A percentile compares a stretch with the other conserved stretches of the same genome.
These are phyloP conservation scores for Saccharomycopsis lassenensis DNA, from an alignment of 805 yeast species.

Conservation along the genomic window DNA sequence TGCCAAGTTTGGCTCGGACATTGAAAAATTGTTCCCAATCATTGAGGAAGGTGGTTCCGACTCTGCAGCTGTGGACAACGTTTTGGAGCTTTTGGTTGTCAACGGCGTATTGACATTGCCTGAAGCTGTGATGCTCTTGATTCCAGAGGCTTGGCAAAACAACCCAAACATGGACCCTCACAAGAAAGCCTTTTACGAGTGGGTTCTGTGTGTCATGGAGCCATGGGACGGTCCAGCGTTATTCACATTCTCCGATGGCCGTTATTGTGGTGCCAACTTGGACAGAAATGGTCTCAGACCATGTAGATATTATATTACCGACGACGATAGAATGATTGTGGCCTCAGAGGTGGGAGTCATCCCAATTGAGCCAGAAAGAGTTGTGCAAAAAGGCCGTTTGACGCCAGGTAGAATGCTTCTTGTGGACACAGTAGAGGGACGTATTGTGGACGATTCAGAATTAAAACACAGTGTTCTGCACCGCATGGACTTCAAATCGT, in stretches of 20 bases:
- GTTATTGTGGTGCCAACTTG: constrained; percentile 96
- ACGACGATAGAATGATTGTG: constrained; percentile 91
- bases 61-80: constrained; percentile 96
- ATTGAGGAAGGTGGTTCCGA: constrained; percentile 98
- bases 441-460: constrained; percentile 87
- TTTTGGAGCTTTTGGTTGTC: constrained; percentile 78
- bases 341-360: constrained; percentile 98
- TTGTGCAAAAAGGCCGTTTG: constrained; percentile 84
- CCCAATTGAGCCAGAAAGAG: constrained; percentile 71
- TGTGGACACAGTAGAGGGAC: constrained; percentile 87
- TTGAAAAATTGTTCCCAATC: constrained; percentile 85
- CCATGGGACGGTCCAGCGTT: constrained; percentile 99
- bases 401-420: constrained; percentile 94
- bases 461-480: constrained; percentile 71
- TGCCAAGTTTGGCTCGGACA: constrained; percentile 76
- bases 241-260: constrained; percentile 92
- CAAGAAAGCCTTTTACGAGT: constrained; percentile 90
- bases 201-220: constrained; percentile 99
- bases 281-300: constrained; percentile 98
- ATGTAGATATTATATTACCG: constrained; percentile 92
- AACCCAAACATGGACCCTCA: constrained; percentile 79
- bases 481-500: constrained; percentile 83
- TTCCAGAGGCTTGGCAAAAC: constrained; percentile 98
- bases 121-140: constrained; percentile 93
- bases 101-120: constrained; percentile 89